These are phyloP conservation scores for Metroxylon sagu DNA, from an alignment of 176 grass and related monocot species.

Conservation along the genomic window DNA sequence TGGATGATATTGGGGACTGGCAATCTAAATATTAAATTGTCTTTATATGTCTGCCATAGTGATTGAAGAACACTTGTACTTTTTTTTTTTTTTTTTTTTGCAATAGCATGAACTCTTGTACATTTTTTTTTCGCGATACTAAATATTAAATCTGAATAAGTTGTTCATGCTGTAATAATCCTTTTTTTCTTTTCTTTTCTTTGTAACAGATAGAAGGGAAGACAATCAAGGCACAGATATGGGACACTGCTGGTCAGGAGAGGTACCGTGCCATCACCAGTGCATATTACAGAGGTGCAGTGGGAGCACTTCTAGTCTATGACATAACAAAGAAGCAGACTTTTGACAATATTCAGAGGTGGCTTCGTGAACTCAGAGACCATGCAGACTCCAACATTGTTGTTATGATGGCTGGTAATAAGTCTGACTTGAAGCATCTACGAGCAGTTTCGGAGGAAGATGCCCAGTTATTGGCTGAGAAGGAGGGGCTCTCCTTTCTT, in stretches of 20 bases:
- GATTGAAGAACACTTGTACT: no score
- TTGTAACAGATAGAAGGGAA: conserved; percentile 3
- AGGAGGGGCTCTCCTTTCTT: conserved; percentile 3
- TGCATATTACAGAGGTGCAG: conserved; percentile 9
- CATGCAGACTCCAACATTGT: conserved; percentile 10
- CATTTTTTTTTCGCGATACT: no score
- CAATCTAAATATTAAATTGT: no score
- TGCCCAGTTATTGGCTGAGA: conserved; percentile 1
- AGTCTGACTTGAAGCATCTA: conserved; percentile 12
- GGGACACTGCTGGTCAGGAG: conserved; percentile 14
- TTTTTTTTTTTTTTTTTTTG: no score
- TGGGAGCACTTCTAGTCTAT: conserved; percentile 7
- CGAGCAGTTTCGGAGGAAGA: conserved; percentile 3
- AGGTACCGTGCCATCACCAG: conserved; percentile 15
- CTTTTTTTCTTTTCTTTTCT: no score
- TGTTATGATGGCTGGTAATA: conserved; percentile 9
- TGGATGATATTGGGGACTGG: no score
- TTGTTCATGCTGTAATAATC: no score
- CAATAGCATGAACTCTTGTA: no score
- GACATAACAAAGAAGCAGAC: conserved; percentile 15
- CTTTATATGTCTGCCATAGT: no score
- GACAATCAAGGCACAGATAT: conserved; percentile 3
- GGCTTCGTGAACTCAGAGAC: conserved; percentile 10
- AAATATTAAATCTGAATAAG: no score
- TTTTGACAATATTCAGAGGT: conserved; percentile 1